Evolutionary conservation across 257 asterid species (phyloP), one percentile per base, ranked within the genome.

Genomic region (Ballota nigra): DNA sequence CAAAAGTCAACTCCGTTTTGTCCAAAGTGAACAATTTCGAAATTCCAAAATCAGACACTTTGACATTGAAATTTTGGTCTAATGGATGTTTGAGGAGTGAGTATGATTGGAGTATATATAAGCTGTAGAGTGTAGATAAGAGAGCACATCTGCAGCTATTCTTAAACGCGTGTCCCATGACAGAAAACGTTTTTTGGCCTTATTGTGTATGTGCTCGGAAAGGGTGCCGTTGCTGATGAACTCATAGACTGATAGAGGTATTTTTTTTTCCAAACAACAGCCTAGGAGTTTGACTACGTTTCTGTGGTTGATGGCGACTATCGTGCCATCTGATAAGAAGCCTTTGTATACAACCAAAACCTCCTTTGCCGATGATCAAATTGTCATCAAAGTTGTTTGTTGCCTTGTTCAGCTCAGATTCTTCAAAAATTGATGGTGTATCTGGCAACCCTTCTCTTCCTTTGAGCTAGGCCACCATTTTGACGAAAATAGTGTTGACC

Each of bases 91-190:
- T 1, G 57, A 69, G 0, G 83, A 34, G 36, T 80, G 80, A 3
- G 87, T 20, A 81, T 79, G 47, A 84, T 84, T 2, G 86, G 83
- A 9, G 78, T 78, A 0, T 79, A 68, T 31, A n/a, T n/a, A n/a
- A n/a, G 83, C 80, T 0, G 67, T 69, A 0, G 83, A 81, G 75
- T 81, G 86, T 19, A 81, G 28, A 65, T 81, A 79, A 1, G 81
- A 40, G 26, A 84, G 80, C 11, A 84, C 83, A 4, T 81, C 84
- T 53, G 72, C 55, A 0, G 84, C 81, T 6, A 84, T 72, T 67
- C 23, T 75, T 1, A 84, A 36, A 3, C 82, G 78, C 15, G n/a
- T 13, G 1, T 61, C 56, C 86, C 81, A 81, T 1, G 3, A 4
- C 2, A 84, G 72, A 1, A 4, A 26, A 0, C 57, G 55, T 0